Conservation (phyloP, 179 eudicot species). For the Silene noctiflora region DNA sequence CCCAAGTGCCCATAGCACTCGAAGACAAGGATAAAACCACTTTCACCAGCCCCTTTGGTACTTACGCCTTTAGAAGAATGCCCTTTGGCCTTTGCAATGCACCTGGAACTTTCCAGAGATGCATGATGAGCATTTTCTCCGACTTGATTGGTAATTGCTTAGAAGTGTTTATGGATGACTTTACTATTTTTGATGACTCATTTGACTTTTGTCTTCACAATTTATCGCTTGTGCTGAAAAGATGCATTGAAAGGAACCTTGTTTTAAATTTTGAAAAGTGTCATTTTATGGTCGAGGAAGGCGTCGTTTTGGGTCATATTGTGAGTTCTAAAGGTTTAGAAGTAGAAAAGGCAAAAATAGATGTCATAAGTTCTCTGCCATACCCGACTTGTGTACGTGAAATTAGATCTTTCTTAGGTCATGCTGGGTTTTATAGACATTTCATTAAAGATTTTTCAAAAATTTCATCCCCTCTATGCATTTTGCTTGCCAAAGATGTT, state of each 20-base stretch:
- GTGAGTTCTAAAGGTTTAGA: background rate
- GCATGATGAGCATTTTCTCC: too few species aligned
- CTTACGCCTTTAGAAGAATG: too few species aligned
- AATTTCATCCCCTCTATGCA: background rate
- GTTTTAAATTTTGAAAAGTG: background rate
- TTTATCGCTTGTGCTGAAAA: background rate
- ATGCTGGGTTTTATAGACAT: background rate
- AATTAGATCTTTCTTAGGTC: background rate
- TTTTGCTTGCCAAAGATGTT: too few species aligned
- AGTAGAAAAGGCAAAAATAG: background rate
- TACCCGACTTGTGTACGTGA: background rate
- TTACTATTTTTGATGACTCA: too few species aligned
- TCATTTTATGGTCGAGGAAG: background rate
- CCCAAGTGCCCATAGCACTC: too few species aligned
- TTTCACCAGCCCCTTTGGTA: too few species aligned
- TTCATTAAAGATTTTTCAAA: conserved; percentile 4
- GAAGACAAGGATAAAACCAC: too few species aligned
- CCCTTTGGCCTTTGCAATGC: too few species aligned
- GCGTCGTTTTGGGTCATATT: background rate
- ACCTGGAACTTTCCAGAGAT: too few species aligned
- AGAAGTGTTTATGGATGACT: too few species aligned
- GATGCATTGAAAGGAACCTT: background rate
- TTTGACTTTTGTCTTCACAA: too few species aligned
- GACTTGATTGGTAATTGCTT: too few species aligned
- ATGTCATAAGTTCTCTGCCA: background rate